Percentiles rank a stretch among this genome's conserved stretches.
Evolutionary conservation across 2,329 filamentous ascomycete species (phyloP).

Genomic region (Leptoxyphium fumago): DNA sequence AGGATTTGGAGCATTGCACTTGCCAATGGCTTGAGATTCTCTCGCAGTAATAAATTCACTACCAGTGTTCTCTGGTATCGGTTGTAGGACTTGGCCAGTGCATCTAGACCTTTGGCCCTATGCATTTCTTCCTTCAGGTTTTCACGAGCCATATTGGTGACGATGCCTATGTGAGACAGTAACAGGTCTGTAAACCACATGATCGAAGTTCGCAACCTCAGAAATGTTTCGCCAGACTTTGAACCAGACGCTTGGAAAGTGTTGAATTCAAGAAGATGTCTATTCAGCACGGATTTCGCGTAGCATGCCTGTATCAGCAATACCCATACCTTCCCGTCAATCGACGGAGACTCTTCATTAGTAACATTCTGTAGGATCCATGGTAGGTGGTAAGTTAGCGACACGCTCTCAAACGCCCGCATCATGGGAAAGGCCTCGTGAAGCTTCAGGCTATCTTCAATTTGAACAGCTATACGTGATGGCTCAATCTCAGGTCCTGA

Average conservation of each 20-base stretch:
- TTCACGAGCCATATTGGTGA: slow-evolving; percentile 46
- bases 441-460: background rate
- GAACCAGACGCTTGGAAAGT: slow-evolving; percentile 21
- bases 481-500: slow-evolving; percentile 38
- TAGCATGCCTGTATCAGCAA: slow-evolving; percentile 66
- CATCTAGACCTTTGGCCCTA: slow-evolving; percentile 58
- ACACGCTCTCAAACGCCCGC: slow-evolving; percentile 1
- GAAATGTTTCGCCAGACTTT: slow-evolving; percentile 17
- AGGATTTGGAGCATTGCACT: slow-evolving; percentile 61
- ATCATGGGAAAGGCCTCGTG: no score
- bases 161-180: slow-evolving; percentile 59
- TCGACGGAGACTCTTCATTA: slow-evolving; percentile 44
- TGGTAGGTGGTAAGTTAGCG: slow-evolving; percentile 22
- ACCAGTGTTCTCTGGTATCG: slow-evolving; percentile 47
- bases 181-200: slow-evolving; percentile 65
- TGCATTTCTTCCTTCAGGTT: slow-evolving; percentile 44
- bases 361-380: slow-evolving; percentile 60
- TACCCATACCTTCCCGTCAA: slow-evolving; percentile 60
- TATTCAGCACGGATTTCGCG: slow-evolving; percentile 51
- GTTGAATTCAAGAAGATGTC: slow-evolving; percentile 23
- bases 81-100: slow-evolving; percentile 59
- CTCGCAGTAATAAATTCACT: slow-evolving; percentile 54
- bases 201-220: slow-evolving; percentile 36
- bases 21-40: slow-evolving; percentile 54
- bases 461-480: slow-evolving; percentile 46